phyloP scores from a whole-genome alignment of 169 alveolate genomes.

The Amoebophrya sp. region DNA sequence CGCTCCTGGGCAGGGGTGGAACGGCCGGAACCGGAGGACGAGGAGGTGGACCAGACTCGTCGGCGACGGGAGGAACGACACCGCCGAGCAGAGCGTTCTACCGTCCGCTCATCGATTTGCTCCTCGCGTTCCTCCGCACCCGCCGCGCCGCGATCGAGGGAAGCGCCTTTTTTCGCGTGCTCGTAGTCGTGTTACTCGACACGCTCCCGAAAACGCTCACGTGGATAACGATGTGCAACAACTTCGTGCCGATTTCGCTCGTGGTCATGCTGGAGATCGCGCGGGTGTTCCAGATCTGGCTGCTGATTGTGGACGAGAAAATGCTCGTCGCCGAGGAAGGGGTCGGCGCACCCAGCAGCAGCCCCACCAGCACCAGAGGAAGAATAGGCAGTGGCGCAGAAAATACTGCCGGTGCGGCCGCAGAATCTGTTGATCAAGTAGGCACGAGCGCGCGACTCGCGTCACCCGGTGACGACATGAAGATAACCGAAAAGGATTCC shows the following conservation, averaged over 20 bases:
- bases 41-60: not conserved
- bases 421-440: not conserved
- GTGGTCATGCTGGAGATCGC: constrained; percentile 38
- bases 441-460: not conserved
- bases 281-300: constrained; percentile 40
- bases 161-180: not conserved
- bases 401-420: not conserved
- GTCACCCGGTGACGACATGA: not conserved
- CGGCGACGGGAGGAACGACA: not conserved
- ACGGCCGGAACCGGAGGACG: too few species aligned
- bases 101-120: not conserved
- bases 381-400: not conserved
- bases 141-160: not conserved
- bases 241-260: constrained; percentile 53
- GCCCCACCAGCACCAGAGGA: too few species aligned
- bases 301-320: constrained; percentile 42
- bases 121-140: not conserved
- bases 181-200: not conserved
- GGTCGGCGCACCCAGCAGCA: not conserved
- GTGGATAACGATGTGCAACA: constrained; percentile 32
- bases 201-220: not conserved
- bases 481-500: too few species aligned
- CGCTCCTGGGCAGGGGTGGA: too few species aligned
- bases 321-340: constrained; percentile 7
- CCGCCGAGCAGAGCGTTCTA: not conserved